Base-by-base conservation (phyloP, 495 filamentous ascomycete genomes). In the Penicillium crystallinum region DNA sequence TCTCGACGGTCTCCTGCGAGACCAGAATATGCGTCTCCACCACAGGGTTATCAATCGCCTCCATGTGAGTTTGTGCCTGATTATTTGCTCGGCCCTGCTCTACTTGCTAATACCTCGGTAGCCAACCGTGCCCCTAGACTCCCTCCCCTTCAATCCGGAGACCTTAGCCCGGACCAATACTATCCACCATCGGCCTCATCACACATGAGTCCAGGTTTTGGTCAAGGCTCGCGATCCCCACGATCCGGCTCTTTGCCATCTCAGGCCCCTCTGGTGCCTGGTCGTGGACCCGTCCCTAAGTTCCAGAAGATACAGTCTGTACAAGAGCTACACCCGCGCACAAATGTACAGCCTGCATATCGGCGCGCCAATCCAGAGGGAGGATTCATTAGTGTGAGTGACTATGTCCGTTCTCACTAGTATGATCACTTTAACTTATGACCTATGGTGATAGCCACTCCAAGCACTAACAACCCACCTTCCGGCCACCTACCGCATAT, bases 381-480 rank as follows among this genome's bases (percentile, higher is more conserved):
- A 49, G 95, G 95, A 46, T 99, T 99, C 67, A 97, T 99, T 61
- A 97, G 95, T 68, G 91, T 95, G 76, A 75, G 89, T 79, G 23
- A 49, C n/a, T n/a, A n/a, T n/a, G n/a, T n/a, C n/a, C n/a, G n/a
- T n/a, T n/a, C n/a, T n/a, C n/a, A n/a, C n/a, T n/a, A n/a, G n/a
- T n/a, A n/a, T n/a, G n/a, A n/a, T n/a, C n/a, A n/a, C n/a, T n/a
- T n/a, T n/a, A n/a, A n/a, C n/a, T n/a, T n/a, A n/a, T n/a, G n/a
- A 63, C 54, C 62, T 51, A 61, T 51, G 14, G 5, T 38, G 29
- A 18, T 64, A 97, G 91, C 95, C 95, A 43, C 79, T 99, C 45
- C 91, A 97, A 88, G 91, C 95, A 17, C 77, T 99, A 52, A 99
- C 95, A 10, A 86, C 86, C 19, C 90, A 97, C 61, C 81, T 99